Base-by-base conservation (phyloP, 192 early-diverging fungal genomes). In the Podila epicladia region DNA sequence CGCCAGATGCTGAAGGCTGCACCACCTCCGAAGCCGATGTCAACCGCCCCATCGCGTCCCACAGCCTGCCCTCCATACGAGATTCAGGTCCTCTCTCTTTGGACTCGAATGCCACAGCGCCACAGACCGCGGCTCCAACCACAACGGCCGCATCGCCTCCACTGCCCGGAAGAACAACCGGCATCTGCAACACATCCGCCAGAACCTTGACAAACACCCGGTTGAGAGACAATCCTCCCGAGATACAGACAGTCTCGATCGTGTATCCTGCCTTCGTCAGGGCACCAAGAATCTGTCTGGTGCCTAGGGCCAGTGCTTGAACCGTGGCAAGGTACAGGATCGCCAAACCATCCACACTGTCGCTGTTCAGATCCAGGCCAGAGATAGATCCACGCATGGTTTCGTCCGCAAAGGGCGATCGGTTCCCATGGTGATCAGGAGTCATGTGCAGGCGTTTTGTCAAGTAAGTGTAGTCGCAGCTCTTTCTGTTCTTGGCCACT, bases 351-450 rank as follows among this genome's bases (percentile, higher is more conserved):
- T 89, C 77, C 0, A 89, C 53, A 45, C 66, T 82, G 13, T 74
- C 58, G 32, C 67, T 80, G 62, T 91, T 88, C 11, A 92, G 74
- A 37, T 87, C 71, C 35, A 87, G 55, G 4, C 93, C 92, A 6
- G 84, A 80, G 12, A 91, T 74, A 0, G 77, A 82, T 9, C 94
- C 94, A 29, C 89, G 80, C 48, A 93, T 64, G 29, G 71, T 72
- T 57, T 92, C 85, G 66, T 95, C 92, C 2, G 89, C 87, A 19
- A 93, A 73, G 4, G 94, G 94, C 7, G 90, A 89, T 9, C 94
- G 86, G 69, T 94, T 94, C 4, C 94, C 94, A 73, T 95, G 92
- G 69, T 87, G 89, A 75, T 95, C 94, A n/a, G 94, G 94, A 11
- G 89, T 86, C 57, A 94, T 72, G 61, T 94, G 93, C 9, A 93